These are phyloP conservation scores for Fusarium longipes DNA, from an alignment of 2,329 filamentous ascomycete genomes.

Conservation along the genomic window DNA sequence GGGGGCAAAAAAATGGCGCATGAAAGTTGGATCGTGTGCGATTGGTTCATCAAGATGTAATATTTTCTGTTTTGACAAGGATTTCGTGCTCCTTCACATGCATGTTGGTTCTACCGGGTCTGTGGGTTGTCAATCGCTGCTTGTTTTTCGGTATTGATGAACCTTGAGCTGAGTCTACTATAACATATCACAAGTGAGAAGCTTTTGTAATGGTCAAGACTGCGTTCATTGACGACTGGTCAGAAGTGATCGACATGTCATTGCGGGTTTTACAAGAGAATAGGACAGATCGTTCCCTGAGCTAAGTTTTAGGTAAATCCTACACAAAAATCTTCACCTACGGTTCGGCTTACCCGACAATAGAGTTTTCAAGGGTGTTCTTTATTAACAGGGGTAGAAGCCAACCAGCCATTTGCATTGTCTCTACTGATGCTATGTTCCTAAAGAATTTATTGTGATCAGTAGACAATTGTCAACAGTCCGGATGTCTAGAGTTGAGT, in stretches of 20 bases:
- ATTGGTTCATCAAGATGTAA: not conserved
- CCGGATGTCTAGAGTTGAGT: no score
- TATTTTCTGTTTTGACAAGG: not conserved
- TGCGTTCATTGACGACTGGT: no score
- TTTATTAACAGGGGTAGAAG: not conserved
- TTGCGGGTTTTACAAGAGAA: no score
- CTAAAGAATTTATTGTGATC: no score
- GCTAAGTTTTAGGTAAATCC: no score
- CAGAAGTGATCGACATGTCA: no score
- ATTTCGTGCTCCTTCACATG: not conserved
- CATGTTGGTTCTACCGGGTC: not conserved
- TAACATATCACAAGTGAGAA: no score
- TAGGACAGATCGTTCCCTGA: no score
- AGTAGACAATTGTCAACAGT: no score
- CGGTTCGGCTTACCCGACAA: not conserved
- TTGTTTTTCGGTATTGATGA: not conserved
- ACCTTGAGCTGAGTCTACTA: not conserved
- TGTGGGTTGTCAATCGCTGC: not conserved
- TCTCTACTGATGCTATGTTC: no score
- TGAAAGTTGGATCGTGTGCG: not conserved
- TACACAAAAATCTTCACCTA: no score
- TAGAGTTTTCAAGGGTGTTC: not conserved
- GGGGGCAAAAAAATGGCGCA: constrained; percentile 9
- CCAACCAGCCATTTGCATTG: not conserved
- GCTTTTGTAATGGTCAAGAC: no score